Conservation (phyloP, 1,284 basidiomycete genomes). For the Ceratobasidium sp. region DNA sequence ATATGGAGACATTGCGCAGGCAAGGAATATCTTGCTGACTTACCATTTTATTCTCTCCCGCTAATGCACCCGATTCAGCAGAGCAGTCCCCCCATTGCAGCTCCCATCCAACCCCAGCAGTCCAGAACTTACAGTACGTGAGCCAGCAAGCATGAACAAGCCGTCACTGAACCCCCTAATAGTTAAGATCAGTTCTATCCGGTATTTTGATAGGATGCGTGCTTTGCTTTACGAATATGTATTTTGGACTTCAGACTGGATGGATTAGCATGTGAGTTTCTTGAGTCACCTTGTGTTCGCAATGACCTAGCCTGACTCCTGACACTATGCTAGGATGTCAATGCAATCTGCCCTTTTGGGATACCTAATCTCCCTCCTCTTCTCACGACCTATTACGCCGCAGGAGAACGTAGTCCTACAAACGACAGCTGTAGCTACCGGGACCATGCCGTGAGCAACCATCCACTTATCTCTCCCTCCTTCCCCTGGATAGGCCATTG, state of each 20-base stretch:
- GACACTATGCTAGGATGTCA: conserved; percentile 83
- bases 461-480: not conserved
- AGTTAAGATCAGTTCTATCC: conserved; percentile 66
- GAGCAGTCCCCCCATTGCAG: not conserved
- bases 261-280: conserved; percentile 77
- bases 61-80: not conserved
- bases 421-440: conserved; percentile 94
- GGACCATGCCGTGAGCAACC: conserved; percentile 65
- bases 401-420: conserved; percentile 95
- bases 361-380: conserved; percentile 84
- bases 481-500: conserved; percentile 54
- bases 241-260: conserved; percentile 82
- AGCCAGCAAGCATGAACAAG: not conserved
- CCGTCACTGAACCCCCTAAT: not conserved
- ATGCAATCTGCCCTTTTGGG: conserved; percentile 93
- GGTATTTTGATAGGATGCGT: conserved; percentile 79
- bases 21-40: not conserved
- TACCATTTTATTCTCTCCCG: not conserved
- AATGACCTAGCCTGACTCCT: conserved; percentile 1
- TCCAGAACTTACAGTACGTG: conserved; percentile 42
- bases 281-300: not conserved
- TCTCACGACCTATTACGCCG: conserved; percentile 79
- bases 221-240: conserved; percentile 81
- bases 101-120: not conserved
- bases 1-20: conserved; percentile 9